These are phyloP conservation scores for Trichosporon sp. DNA, from an alignment of 1,284 basidiomycete species.

Conservation along the genomic window DNA sequence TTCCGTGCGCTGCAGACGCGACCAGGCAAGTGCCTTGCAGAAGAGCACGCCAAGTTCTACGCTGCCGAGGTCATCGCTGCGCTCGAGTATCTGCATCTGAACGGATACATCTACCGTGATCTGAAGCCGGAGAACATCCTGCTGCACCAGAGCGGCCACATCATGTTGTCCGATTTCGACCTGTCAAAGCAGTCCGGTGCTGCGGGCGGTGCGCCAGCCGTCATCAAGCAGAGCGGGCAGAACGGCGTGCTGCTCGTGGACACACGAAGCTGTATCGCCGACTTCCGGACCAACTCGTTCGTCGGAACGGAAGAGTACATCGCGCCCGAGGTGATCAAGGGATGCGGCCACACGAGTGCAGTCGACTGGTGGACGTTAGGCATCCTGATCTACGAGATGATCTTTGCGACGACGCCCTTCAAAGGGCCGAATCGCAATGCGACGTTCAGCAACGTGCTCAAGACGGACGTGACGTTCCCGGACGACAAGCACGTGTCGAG, in stretches of 20 bases:
- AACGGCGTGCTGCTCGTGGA: constrained; percentile 82
- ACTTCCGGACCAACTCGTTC: constrained; percentile 97
- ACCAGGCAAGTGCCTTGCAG: constrained; percentile 90
- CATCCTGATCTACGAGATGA: constrained; percentile 99
- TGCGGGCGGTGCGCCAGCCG: constrained; percentile 79
- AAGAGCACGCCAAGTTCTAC: constrained; percentile 95
- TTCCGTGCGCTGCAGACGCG: constrained; percentile 92
- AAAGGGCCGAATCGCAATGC: constrained; percentile 91
- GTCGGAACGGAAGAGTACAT: constrained; percentile 99
- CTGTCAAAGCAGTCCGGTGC: constrained; percentile 91
- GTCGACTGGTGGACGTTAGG: constrained; percentile 99
- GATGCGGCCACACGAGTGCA: constrained; percentile 92
- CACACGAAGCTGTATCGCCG: constrained; percentile 93
- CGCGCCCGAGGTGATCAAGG: constrained; percentile 97
- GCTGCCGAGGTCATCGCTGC: constrained; percentile 98
- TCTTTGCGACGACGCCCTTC: constrained; percentile 97
- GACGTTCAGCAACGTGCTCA: constrained; percentile 93
- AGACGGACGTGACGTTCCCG: constrained; percentile 79
- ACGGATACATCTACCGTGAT: constrained; percentile 99
- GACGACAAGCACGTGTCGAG: constrained; percentile 79
- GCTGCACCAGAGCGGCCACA: constrained; percentile 96
- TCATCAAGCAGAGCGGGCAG: constrained; percentile 76
- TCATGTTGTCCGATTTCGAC: constrained; percentile 99
- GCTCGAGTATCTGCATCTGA: constrained; percentile 94
- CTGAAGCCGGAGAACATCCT: constrained; percentile 99